These are phyloP conservation scores for Phytophthora multivora DNA, from an alignment of 352 stramenopile species.

Conservation along the genomic window DNA sequence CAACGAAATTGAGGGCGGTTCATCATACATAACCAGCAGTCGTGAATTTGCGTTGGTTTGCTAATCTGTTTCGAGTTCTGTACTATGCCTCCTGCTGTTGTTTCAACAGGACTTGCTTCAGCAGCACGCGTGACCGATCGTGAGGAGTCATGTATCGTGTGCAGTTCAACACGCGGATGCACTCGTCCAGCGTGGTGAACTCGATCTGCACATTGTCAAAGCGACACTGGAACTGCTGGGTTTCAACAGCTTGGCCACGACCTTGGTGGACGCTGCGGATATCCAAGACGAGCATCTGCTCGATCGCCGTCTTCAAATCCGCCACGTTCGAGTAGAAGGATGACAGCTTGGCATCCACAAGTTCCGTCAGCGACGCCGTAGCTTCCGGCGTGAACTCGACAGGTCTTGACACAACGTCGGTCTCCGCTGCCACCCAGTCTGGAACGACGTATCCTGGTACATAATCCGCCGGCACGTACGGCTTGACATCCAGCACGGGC, in stretches of 20 bases:
- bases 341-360: conserved; percentile 51
- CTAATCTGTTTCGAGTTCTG: conserved; percentile 1
- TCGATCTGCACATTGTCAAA: conserved; percentile 80
- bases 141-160: conserved; percentile 35
- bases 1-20: conserved; percentile 15
- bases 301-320: conserved; percentile 65
- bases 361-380: conserved; percentile 36
- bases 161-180: conserved; percentile 69
- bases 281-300: conserved; percentile 84
- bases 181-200: conserved; percentile 74
- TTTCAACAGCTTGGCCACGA: conserved; percentile 55
- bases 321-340: conserved; percentile 67
- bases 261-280: conserved; percentile 85
- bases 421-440: conserved; percentile 68
- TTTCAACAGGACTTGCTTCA: conserved; percentile 30
- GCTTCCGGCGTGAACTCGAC: conserved; percentile 65
- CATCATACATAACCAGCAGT: conserved; percentile 16
- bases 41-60: conserved; percentile 21
- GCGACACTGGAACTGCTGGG: conserved; percentile 71
- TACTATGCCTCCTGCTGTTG: conserved; percentile 24
- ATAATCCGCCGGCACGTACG: conserved; percentile 93
- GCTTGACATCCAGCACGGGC: conserved; percentile 98
- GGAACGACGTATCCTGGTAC: conserved; percentile 62
- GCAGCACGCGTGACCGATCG: conserved; percentile 28
- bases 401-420: conserved; percentile 46